These are phyloP conservation scores for Pyrenopolyporus hunteri DNA, from an alignment of 495 filamentous ascomycete genomes.

Conservation along the genomic window DNA sequence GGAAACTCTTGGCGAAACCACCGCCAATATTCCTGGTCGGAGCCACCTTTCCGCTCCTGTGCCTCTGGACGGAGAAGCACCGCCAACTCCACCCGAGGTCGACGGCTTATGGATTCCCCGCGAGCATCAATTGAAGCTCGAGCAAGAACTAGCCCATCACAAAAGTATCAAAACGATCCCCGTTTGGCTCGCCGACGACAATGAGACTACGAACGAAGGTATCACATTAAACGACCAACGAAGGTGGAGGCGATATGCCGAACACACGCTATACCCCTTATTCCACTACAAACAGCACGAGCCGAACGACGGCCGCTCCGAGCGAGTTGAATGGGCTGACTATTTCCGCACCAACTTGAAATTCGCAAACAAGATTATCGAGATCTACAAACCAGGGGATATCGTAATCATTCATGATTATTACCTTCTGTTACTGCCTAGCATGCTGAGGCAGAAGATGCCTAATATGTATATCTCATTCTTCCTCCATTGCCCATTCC, in stretches of 20 bases:
- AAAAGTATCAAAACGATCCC: constrained; percentile 71
- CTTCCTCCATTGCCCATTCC: constrained; percentile 91
- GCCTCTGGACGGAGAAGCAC: constrained; percentile 65
- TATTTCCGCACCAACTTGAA: constrained; percentile 86
- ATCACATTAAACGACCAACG: constrained; percentile 76
- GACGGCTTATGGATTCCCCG: constrained; percentile 69
- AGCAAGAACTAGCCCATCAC: constrained; percentile 69
- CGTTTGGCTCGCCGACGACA: constrained; percentile 82
- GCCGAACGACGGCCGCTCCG: constrained; percentile 79
- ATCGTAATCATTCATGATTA: constrained; percentile 93
- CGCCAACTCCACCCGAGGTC: constrained; percentile 59
- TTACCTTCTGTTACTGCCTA: constrained; percentile 84
- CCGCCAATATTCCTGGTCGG: constrained; percentile 47
- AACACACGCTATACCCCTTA: constrained; percentile 85
- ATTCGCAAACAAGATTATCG: constrained; percentile 84
- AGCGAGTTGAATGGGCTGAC: constrained; percentile 84
- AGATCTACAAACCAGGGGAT: constrained; percentile 87
- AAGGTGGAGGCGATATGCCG: constrained; percentile 85
- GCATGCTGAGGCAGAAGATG: constrained; percentile 78
- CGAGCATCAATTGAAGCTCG: constrained; percentile 70
- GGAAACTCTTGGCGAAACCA: constrained; percentile 51
- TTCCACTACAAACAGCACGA: constrained; percentile 94
- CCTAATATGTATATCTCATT: constrained; percentile 89
- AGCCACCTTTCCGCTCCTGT: constrained; percentile 74
- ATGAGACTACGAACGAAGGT: constrained; percentile 65